phyloP scores from a whole-genome alignment of 108 stramenopile genomes.

The Cyclostephanos invisitatus region DNA sequence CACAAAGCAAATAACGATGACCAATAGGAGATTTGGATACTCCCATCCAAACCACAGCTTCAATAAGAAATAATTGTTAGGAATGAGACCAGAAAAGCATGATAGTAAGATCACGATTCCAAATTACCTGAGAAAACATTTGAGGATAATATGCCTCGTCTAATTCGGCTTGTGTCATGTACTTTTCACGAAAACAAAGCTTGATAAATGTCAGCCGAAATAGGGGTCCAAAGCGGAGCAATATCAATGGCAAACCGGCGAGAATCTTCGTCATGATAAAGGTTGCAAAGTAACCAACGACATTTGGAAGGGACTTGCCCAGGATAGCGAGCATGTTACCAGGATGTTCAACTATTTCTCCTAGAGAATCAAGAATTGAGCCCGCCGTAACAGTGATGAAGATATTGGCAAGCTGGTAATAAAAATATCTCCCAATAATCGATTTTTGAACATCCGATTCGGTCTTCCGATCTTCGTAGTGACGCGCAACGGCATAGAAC shows the following conservation, averaged over 20 bases:
- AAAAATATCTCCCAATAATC: conserved; percentile 87
- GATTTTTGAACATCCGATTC: conserved; percentile 78
- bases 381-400: conserved; percentile 91
- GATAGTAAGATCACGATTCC: neutral
- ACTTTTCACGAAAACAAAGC: conserved; percentile 57
- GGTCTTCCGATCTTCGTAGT: conserved; percentile 80
- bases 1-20: conserved; percentile 83
- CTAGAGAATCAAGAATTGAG: conserved; percentile 69
- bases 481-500: conserved; percentile 75
- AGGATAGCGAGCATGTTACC: conserved; percentile 68
- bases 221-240: conserved; percentile 74
- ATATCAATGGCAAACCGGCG: conserved; percentile 81
- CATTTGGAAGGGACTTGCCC: conserved; percentile 72
- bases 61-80: neutral
- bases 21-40: conserved; percentile 81
- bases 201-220: conserved; percentile 62
- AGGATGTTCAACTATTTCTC: conserved; percentile 83
- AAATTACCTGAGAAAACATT: conserved; percentile 16
- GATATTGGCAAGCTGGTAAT: conserved; percentile 81
- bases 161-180: conserved; percentile 77
- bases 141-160: conserved; percentile 56
- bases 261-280: conserved; percentile 87
- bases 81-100: neutral
- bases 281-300: conserved; percentile 87
- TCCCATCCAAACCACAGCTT: conserved; percentile 77